Conservation (phyloP, 257 asterid genomes). For the Capsicum chinense region DNA sequence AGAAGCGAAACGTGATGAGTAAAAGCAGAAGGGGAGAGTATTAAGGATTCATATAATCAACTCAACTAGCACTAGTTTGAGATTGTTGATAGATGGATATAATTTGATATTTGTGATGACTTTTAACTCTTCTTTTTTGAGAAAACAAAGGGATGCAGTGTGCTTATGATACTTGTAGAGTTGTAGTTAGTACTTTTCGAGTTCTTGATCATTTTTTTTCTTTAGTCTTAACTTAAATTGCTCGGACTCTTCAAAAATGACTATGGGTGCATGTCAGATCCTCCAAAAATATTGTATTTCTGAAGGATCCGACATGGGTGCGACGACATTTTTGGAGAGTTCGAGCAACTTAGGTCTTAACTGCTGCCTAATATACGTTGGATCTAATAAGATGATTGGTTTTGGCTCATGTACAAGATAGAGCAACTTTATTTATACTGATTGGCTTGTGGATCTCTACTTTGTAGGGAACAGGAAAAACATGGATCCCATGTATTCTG, state of each 20-base stretch:
- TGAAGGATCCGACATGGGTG: too few species aligned
- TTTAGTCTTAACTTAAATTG: too few species aligned
- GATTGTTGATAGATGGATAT: neutral
- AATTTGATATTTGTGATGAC: neutral
- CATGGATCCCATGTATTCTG: neutral
- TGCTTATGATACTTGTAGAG: neutral
- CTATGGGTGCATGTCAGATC: too few species aligned
- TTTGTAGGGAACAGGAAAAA: constrained; percentile 14
- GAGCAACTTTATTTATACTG: constrained; percentile 20
- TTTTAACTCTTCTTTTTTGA: neutral
- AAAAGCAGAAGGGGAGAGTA: too few species aligned
- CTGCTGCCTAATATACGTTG: neutral
- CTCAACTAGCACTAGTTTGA: neutral
- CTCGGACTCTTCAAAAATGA: too few species aligned
- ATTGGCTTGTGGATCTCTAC: neutral
- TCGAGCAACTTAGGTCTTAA: neutral
- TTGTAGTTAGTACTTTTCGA: neutral
- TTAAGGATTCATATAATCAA: neutral
- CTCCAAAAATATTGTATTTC: too few species aligned
- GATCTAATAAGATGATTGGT: constrained; percentile 13
- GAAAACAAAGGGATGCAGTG: neutral
- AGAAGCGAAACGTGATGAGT: too few species aligned
- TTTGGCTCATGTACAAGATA: neutral
- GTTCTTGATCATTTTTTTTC: neutral
- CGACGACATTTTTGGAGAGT: too few species aligned